A percentile compares a stretch with the other conserved stretches of the same genome.
phyloP scores from a whole-genome alignment of 2,329 filamentous ascomycete species.

The Diplodia intermedia region DNA sequence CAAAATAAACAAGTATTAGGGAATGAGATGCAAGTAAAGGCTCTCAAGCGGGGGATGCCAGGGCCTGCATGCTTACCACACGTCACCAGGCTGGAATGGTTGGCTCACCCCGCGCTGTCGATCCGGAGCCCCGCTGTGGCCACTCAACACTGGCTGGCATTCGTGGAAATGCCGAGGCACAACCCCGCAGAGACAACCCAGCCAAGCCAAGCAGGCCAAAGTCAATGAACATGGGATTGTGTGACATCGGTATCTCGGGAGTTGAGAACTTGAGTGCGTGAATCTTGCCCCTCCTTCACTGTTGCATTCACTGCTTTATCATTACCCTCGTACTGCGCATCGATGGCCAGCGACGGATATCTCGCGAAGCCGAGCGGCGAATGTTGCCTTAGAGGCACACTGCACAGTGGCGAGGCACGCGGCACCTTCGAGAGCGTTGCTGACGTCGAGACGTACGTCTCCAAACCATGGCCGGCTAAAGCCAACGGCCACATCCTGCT shows the following conservation, averaged over 20 bases:
- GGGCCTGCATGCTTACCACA: conserved; percentile 5
- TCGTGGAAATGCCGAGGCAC: no score
- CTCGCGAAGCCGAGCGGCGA: conserved; percentile 45
- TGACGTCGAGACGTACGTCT: conserved; percentile 51
- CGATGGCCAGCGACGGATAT: conserved; percentile 31
- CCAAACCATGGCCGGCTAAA: conserved; percentile 39
- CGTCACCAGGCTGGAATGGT: not conserved
- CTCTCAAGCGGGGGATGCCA: not conserved
- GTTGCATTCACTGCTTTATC: no score
- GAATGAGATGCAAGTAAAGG: no score
- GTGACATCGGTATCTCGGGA: no score
- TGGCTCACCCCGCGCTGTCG: conserved; percentile 6
- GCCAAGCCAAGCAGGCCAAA: no score
- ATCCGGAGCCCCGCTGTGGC: conserved; percentile 8
- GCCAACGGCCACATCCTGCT: conserved; percentile 54
- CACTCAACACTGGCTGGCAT: not conserved
- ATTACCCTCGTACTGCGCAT: not conserved
- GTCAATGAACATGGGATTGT: no score
- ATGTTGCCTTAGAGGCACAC: conserved; percentile 51
- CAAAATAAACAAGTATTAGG: no score
- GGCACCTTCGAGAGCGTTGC: conserved; percentile 47
- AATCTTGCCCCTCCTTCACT: no score
- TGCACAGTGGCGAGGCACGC: conserved; percentile 50
- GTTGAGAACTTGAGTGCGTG: no score
- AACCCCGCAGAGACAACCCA: no score